A percentile compares a stretch with the other conserved stretches of the same genome.
Conservation (phyloP, 306 rosid genomes). For the Arachis stenosperma region DNA sequence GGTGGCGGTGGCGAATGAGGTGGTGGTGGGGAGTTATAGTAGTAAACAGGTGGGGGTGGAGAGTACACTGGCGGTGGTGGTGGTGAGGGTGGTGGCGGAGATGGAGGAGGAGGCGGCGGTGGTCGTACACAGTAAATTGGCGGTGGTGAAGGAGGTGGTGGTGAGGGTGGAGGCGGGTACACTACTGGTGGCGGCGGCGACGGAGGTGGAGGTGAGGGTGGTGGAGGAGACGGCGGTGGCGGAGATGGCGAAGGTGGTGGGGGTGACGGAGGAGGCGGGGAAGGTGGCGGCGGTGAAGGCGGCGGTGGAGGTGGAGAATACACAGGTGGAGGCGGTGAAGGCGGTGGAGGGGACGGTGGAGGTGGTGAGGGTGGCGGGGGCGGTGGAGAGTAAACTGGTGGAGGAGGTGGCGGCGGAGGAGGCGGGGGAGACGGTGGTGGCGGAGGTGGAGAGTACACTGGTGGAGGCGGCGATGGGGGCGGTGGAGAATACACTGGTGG, state of each 20-base stretch:
- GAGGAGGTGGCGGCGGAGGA: constrained; percentile 30
- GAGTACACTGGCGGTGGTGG: constrained; percentile 42
- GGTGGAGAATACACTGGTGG: constrained; percentile 37
- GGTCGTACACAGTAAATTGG: constrained; percentile 44
- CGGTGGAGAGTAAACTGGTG: constrained; percentile 9
- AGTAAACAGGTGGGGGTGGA: constrained; percentile 57
- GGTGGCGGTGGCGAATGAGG: constrained; percentile 38
- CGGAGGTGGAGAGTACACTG: constrained; percentile 29
- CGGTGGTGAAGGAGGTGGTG: constrained; percentile 39
- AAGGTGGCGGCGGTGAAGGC: constrained; percentile 24
- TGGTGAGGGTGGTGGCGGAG: constrained; percentile 47
- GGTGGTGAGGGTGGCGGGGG: constrained; percentile 42
- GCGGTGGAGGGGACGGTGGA: constrained; percentile 30
- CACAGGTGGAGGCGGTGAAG: constrained; percentile 32
- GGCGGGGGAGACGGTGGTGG: constrained; percentile 33
- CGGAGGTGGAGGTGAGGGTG: background rate
- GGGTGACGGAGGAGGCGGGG: constrained; percentile 3
- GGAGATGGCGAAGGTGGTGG: constrained; percentile 31
- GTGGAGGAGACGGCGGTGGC: constrained; percentile 2
- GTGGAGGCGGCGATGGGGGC: constrained; percentile 35
- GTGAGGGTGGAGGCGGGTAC: constrained; percentile 43
- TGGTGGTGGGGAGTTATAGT: constrained; percentile 42
- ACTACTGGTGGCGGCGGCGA: constrained; percentile 24
- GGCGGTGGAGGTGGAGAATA: constrained; percentile 38
- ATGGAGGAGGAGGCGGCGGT: constrained; percentile 34